These are phyloP conservation scores for Vanilla planifolia DNA, from an alignment of 106 monocot species.

Conservation along the genomic window DNA sequence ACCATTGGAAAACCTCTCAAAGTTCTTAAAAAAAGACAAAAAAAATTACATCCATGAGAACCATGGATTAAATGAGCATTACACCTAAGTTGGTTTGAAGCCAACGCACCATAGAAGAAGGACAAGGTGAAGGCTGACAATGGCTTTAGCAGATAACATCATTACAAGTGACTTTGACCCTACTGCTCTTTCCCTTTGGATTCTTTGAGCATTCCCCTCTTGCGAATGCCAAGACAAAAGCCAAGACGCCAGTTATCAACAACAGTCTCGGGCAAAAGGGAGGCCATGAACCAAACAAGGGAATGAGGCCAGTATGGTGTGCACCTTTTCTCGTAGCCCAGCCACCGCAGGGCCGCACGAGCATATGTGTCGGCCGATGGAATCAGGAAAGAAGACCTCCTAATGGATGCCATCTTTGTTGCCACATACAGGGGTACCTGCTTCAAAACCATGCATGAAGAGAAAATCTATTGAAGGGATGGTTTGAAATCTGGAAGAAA, in stretches of 20 bases:
- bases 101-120: too few relatives aligned
- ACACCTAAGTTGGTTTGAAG: too few relatives aligned
- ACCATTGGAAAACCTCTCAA: too few relatives aligned
- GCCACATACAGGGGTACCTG: constrained; percentile 93
- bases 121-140: too few relatives aligned
- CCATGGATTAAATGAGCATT: too few relatives aligned
- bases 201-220: constrained; percentile 68
- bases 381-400: constrained; percentile 65
- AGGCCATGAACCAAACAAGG: constrained; percentile 55
- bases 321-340: constrained; percentile 80
- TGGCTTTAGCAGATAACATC: too few relatives aligned
- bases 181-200: constrained; percentile 43
- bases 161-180: not conserved
- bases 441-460: constrained; percentile 5
- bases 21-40: too few relatives aligned
- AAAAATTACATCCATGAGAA: too few relatives aligned
- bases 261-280: constrained; percentile 45
- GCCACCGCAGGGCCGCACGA: constrained; percentile 42
- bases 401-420: constrained; percentile 91
- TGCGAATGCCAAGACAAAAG: constrained; percentile 65
- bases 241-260: constrained; percentile 71
- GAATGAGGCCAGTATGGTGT: constrained; percentile 97
- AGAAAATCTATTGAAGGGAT: too few relatives aligned
- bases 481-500: too few relatives aligned
- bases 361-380: constrained; percentile 79